Percentiles rank a stretch among this genome's conserved stretches.
Conservation (phyloP, 768 basidiomycete species). For the Mycena alexandri region DNA sequence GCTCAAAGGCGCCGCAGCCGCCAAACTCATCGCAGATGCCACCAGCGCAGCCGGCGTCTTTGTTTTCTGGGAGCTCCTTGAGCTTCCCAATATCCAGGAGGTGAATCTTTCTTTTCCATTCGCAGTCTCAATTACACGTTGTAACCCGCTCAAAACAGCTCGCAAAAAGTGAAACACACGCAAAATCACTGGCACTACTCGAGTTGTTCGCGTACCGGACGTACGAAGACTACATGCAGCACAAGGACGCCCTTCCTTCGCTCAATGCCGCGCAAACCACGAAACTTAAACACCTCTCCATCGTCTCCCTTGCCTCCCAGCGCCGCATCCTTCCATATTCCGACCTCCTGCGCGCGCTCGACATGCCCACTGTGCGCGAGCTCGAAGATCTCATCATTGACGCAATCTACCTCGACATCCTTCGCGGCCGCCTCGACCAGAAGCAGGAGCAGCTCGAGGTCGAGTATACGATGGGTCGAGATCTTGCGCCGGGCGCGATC, state of each 20-base stretch:
- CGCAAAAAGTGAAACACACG: slow-evolving; percentile 71
- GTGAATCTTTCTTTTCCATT: slow-evolving; percentile 52
- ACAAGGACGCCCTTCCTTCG: slow-evolving; percentile 74
- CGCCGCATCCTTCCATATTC: slow-evolving; percentile 88
- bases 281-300: slow-evolving; percentile 94
- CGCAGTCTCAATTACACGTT: too few species aligned
- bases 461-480: slow-evolving; percentile 92
- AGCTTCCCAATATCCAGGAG: slow-evolving; percentile 86
- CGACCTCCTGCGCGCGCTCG: slow-evolving; percentile 74
- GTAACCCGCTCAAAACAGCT: slow-evolving; percentile 61
- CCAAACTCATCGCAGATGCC: slow-evolving; percentile 88
- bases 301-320: slow-evolving; percentile 85
- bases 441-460: slow-evolving; percentile 91
- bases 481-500: slow-evolving; percentile 83
- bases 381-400: slow-evolving; percentile 98
- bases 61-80: slow-evolving; percentile 91
- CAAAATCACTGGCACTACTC: slow-evolving; percentile 72
- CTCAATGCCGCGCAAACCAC: slow-evolving; percentile 79
- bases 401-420: slow-evolving; percentile 91
- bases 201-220: slow-evolving; percentile 93
- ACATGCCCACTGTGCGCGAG: slow-evolving; percentile 84
- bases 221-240: slow-evolving; percentile 81
- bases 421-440: slow-evolving; percentile 94
- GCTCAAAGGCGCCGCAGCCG: slow-evolving; percentile 92
- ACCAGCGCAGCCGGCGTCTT: slow-evolving; percentile 92